Base-by-base conservation (phyloP, 257 asterid genomes). In the Coffea canephora region DNA sequence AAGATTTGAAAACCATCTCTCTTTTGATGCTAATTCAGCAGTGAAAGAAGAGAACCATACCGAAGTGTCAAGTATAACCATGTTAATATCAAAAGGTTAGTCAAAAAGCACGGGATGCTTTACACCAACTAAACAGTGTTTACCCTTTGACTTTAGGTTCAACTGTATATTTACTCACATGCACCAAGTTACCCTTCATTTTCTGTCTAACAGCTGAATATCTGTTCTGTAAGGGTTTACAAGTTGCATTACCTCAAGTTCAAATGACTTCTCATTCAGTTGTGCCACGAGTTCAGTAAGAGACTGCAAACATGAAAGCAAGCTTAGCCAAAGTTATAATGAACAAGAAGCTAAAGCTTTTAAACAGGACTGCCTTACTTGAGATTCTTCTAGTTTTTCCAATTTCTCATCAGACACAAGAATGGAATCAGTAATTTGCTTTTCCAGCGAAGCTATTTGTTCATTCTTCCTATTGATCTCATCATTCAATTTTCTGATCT, bases 211-310 rank as follows among this genome's bases (percentile, higher is more conserved):
- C 27, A n/a, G 31, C 43, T 48, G 39, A 66, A 36, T 73, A 78
- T 57, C 52, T 74, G 55, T 36, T 23, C 39, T 31, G 21, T 34
- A 25, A 46, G 73, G 74, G 80, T 39, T 81, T 71, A 75, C 62
- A 71, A 84, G 74, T 76, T 74, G 77, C 74, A 55, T 86, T 90
- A 94, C 99, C 99, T 94, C 99, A 84, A 96, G 99, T 84, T 96
- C 99, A 87, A 96, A 90, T 71, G 98, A 88, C 86, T 94, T 94
- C 91, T 94, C 97, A 86, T 94, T 89, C 83, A 96, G 85, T 84
- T 93, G 98, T 48, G 87, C 94, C 90, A 87, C 67, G 41, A 96
- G 86, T 87, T 94, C 97, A 82, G 93, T 84, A 76, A 90, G 82
- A 45, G 90, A 73, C 98, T 96, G 96, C 90, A 87, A 87, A 79